Evolutionary conservation across 148 eudicot genomes (phyloP), one percentile per base, ranked within the genome.

Genomic region (Rheum nobile): DNA sequence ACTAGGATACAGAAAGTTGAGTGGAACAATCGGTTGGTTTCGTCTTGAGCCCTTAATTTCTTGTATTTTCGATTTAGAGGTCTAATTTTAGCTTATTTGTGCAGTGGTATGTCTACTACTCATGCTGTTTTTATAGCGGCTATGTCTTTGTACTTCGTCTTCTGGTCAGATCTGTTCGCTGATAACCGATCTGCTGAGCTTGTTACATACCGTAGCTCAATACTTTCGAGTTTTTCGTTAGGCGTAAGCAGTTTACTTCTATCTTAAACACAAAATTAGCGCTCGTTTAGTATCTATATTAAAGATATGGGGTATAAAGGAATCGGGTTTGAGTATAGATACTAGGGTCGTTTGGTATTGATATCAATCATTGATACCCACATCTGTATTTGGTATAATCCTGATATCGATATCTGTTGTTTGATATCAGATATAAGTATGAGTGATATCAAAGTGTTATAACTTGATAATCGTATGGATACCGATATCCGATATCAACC

Each of bases 131-230:
- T 83, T 71, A 91, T 94, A 72, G 86, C 90, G 43, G 76, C 84
- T 67, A 81, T 88, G 88, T 91, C 98, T 29, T 63, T 90, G 82
- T 88, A 91, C 87, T 94, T 94, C 73, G 98, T 91, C n/a, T 91
- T 85, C 88, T 91, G 96, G 97, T 91, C 98, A 71, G 90, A 90
- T 74, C 87, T 94, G 35, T 94, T 79, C 75, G 88, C 88, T 75
- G 97, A 94, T 75, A 72, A 75, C 34, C 82, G 79, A 26, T 67
- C 76, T 42, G 73, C 80, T 73, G 85, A 82, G 13, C 79, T 77
- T 72, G 28, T 94, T 75, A 91, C 96, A 19, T 82, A 88, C 72
- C 88, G 92, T 69, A 86, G 85, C 78, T 94, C 98, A 77, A 82
- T 87, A 68, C 82, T 94, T 61, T 89, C 98, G 28, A 90, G 88